A percentile compares a stretch with the other conserved stretches of the same genome.
Conservation (phyloP, 305 asterid genomes). For the Fraxinus greggii region DNA sequence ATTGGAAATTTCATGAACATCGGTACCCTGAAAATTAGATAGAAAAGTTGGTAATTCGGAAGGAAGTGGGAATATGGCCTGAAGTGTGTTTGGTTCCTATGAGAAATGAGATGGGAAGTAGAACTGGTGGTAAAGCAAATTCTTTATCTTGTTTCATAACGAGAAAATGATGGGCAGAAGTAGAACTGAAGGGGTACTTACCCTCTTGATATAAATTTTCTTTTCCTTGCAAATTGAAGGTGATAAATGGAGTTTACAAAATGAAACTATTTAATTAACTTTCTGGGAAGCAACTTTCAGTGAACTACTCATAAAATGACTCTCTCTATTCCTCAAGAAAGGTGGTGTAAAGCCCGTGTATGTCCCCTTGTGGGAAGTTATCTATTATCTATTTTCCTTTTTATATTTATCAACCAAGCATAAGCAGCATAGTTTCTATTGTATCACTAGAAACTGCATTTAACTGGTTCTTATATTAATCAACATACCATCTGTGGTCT, state of each 20-base stretch:
- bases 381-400: neutral
- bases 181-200: neutral
- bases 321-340: neutral
- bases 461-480: neutral
- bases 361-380: neutral
- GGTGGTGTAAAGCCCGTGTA: neutral
- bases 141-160: neutral
- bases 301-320: neutral
- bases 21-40: neutral
- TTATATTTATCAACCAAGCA: neutral
- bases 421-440: neutral
- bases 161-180: neutral
- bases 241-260: neutral
- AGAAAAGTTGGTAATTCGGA: neutral
- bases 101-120: conserved; percentile 1
- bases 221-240: neutral
- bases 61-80: neutral
- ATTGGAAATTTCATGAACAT: neutral
- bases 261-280: neutral
- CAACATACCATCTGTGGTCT: conserved; percentile 63
- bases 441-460: neutral
- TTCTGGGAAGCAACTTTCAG: neutral
- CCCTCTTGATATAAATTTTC: neutral
- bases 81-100: neutral
- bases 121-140: neutral